Base-by-base conservation (phyloP, 2,329 filamentous ascomycete genomes). In the Aspergillus jensenii region DNA sequence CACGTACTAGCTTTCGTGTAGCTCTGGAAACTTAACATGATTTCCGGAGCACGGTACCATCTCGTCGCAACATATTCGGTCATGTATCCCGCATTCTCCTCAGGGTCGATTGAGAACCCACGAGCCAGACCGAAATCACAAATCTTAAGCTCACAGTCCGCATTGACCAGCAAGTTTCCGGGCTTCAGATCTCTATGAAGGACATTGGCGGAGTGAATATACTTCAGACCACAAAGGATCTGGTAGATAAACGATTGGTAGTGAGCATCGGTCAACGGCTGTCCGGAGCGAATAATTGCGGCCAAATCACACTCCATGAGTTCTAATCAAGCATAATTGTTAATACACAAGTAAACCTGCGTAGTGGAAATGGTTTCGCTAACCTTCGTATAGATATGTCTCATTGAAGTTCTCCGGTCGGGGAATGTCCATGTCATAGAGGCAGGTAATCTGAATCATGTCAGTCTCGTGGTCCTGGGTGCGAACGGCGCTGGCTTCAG, bases 211-310 rank as follows among this genome's bases (percentile, higher is more conserved):
- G 93, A 98, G 82, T 99, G 95, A 65, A 99, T 98, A 78, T 98
- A 99, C 82, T 99, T 99, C 68, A 99, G 84, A 64, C 95, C 95
- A 75, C 95, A 98, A 6, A 99, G 89, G 67, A 99, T 99, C 83
- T 99, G 95, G 82, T 99, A 99, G 79, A 99, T 97, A 81, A 99
- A 99, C 52, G 95, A 98, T 79, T 99, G 95, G 82, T 99, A 99
- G 78, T 99, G 95, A 55, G 95, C 95, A 74, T 99, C 95, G 71
- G 95, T 99, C 74, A 99, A 83, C 48, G 95, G 93, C 76, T 99
- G 95, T 62, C 95, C 95, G 43, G 93, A 98, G 67, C 95, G 88
- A 70, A 99, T 98, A 75, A 99, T 99, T 65, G 95, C 95, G 33
- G 95, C 95, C 74, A 99, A 79, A 79, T 99, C 95, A 80, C 95